These are phyloP conservation scores for Chamaecyparis obtusa DNA, from an alignment of 75 land plant species.

Conservation along the genomic window DNA sequence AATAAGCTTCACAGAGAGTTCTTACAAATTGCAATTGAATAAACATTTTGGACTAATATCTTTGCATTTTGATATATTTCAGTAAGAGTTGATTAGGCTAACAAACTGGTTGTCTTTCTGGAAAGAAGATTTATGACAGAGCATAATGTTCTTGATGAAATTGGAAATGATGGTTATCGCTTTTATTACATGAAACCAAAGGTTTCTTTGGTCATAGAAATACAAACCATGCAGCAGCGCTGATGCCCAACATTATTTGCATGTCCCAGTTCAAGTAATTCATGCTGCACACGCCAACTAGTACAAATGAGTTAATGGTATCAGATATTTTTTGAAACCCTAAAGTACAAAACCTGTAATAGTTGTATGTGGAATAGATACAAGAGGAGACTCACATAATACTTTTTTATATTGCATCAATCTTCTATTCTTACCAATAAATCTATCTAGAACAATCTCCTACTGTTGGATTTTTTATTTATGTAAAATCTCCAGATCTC, in stretches of 20 bases:
- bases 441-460: no score
- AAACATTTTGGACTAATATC: no score
- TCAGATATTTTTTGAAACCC: not conserved
- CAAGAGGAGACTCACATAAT: no score
- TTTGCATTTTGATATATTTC: no score
- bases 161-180: not conserved
- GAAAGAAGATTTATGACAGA: not conserved
- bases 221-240: slow-evolving; percentile 36
- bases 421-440: no score
- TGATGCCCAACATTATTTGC: slow-evolving; percentile 33
- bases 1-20: not conserved
- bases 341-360: not conserved
- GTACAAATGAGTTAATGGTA: not conserved
- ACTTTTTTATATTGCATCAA: no score
- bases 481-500: no score
- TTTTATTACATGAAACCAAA: not conserved
- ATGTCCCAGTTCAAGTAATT: slow-evolving; percentile 44
- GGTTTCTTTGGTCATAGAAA: not conserved
- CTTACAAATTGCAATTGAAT: no score
- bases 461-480: not conserved
- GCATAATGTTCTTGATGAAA: not conserved
- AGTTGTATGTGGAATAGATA: not conserved
- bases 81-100: not conserved
- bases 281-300: slow-evolving; percentile 23
- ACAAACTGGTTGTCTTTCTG: not conserved